Evolutionary conservation across 2,329 filamentous ascomycete genomes (phyloP).

Genomic region (Penicillium sp.): DNA sequence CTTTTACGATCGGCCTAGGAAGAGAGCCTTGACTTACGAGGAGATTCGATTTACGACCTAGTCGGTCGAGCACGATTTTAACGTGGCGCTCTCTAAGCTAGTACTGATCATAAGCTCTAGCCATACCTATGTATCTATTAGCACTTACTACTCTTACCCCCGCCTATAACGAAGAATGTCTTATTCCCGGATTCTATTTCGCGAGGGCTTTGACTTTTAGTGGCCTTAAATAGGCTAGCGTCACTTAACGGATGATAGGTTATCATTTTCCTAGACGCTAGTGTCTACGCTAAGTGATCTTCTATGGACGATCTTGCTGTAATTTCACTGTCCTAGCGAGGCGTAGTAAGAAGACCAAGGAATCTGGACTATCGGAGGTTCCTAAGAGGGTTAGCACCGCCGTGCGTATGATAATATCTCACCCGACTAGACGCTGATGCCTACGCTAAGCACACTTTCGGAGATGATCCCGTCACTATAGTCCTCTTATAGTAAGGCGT

Average conservation of each 20-base stretch:
- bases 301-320: neutral
- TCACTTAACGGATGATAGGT: neutral
- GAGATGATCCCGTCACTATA: neutral
- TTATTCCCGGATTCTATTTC: neutral
- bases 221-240: constrained; percentile 1
- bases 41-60: neutral
- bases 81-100: neutral
- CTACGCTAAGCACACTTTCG: neutral
- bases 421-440: constrained; percentile 2
- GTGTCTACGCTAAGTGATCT: constrained; percentile 1
- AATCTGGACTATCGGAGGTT: neutral
- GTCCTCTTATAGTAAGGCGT: neutral
- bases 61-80: neutral
- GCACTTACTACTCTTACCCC: constrained; percentile 2
- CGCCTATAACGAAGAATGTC: constrained; percentile 5
- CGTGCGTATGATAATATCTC: neutral
- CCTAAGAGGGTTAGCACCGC: neutral
- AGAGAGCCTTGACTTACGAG: constrained; percentile 1
- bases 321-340: neutral
- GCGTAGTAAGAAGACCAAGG: neutral
- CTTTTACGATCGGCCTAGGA: neutral
- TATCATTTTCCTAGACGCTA: neutral
- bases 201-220: neutral
- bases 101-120: neutral
- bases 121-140: neutral